Conservation (phyloP, 306 rosid species). For the Quercus berberidifolia region DNA sequence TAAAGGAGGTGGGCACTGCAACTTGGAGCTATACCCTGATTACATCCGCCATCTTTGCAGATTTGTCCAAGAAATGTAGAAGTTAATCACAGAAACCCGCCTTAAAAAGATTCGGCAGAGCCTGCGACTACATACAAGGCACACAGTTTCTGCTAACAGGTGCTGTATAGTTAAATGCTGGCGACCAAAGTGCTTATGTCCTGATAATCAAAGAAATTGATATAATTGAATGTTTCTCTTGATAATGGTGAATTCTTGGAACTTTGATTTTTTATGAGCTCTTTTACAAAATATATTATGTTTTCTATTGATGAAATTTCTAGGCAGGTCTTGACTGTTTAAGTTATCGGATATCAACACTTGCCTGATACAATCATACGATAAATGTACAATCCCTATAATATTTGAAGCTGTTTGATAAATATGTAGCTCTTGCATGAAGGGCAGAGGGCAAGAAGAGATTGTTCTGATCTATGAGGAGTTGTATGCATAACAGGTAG, state of each 20-base stretch:
- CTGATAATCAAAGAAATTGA: constrained; percentile 21
- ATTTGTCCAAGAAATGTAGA: constrained; percentile 86
- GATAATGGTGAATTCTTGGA: constrained; percentile 14
- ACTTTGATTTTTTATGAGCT: constrained; percentile 19
- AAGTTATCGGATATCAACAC: background rate
- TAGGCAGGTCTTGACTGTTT: background rate
- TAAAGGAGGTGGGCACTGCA: constrained; percentile 97
- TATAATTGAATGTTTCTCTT: constrained; percentile 24
- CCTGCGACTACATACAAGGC: constrained; percentile 26
- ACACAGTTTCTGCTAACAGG: constrained; percentile 6
- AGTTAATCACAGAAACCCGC: constrained; percentile 60
- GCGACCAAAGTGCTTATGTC: constrained; percentile 28
- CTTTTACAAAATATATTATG: constrained; percentile 4
- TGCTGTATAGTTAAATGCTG: constrained; percentile 45
- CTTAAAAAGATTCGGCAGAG: constrained; percentile 64
- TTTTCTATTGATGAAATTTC: background rate
- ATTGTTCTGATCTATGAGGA: no score
- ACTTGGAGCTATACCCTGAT: constrained; percentile 96
- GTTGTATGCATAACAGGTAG: no score
- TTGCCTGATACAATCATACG: no score
- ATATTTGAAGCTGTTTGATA: no score
- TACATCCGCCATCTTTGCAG: constrained; percentile 84
- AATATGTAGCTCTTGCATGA: no score
- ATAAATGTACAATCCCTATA: no score
- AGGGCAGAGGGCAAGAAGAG: no score